These are phyloP conservation scores for Byssoonygena ceratinophila DNA, from an alignment of 2,329 filamentous ascomycete genomes.

Conservation along the genomic window DNA sequence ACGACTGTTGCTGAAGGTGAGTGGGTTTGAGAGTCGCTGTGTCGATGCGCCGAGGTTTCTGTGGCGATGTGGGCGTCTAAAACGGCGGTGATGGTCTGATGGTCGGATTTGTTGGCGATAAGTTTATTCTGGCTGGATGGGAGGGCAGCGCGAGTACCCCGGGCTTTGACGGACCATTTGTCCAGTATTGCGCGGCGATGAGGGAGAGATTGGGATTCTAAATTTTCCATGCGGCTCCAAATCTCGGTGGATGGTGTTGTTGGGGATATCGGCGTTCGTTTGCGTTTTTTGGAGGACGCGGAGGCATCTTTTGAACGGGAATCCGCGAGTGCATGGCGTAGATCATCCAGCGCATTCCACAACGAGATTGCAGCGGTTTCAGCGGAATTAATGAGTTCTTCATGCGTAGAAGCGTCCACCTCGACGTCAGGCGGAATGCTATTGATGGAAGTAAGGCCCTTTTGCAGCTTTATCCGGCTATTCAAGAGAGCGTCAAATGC, in stretches of 20 bases:
- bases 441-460: conserved; percentile 62
- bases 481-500: conserved; percentile 84
- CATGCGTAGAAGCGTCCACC: conserved; percentile 30
- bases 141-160: conserved; percentile 41
- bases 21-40: conserved; percentile 18
- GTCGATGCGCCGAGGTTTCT: conserved; percentile 25
- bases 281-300: conserved; percentile 34
- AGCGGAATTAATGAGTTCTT: conserved; percentile 56
- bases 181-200: conserved; percentile 65
- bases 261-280: conserved; percentile 38
- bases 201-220: conserved; percentile 50
- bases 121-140: conserved; percentile 46
- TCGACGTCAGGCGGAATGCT: conserved; percentile 56
- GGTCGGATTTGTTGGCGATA: conserved; percentile 41
- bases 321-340: conserved; percentile 33
- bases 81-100: conserved; percentile 42
- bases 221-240: conserved; percentile 58
- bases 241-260: conserved; percentile 52
- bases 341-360: conserved; percentile 56
- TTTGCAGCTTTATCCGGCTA: conserved; percentile 83
- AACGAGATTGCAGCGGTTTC: conserved; percentile 77
- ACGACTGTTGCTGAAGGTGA: conserved; percentile 36
- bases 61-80: conserved; percentile 38
- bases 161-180: conserved; percentile 80
- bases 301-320: conserved; percentile 26